phyloP scores from a whole-genome alignment of 78 protist species.

The Dictyostelium firmibasis region DNA sequence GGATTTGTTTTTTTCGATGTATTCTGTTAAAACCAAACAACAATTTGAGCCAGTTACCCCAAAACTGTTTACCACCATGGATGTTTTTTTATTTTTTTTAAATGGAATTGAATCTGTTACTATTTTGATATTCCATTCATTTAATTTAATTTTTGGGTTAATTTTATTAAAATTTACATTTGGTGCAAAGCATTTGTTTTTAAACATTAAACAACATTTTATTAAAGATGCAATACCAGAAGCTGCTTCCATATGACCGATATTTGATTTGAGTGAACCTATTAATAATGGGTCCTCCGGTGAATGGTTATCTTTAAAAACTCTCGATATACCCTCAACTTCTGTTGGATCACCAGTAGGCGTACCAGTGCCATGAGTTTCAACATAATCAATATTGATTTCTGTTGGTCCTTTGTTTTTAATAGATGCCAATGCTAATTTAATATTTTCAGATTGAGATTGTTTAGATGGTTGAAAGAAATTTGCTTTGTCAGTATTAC shows the following conservation, averaged over 20 bases:
- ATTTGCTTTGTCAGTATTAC: not conserved
- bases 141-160: constrained; percentile 36
- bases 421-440: not conserved
- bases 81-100: not conserved
- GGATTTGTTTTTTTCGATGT: no score
- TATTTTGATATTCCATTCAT: constrained; percentile 14
- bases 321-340: not conserved
- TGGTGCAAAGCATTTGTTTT: not conserved
- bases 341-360: constrained; percentile 83
- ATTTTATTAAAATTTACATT: not conserved
- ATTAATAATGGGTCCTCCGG: constrained; percentile 15
- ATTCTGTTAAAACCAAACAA: no score
- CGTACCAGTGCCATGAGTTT: constrained; percentile 84
- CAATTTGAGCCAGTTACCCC: no score
- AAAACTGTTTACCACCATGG: constrained; percentile 79
- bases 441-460: constrained; percentile 18
- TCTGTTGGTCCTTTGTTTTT: not conserved
- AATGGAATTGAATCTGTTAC: constrained; percentile 4
- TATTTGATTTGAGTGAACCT: constrained; percentile 35
- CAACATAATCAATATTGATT: constrained; percentile 24
- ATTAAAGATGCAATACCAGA: constrained; percentile 70
- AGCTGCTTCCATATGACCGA: constrained; percentile 86
- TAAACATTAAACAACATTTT: no score
- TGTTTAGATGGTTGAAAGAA: not conserved
- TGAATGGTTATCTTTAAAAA: constrained; percentile 6